Conservation (phyloP, 768 basidiomycete genomes). For the Hypholoma fasciculare region DNA sequence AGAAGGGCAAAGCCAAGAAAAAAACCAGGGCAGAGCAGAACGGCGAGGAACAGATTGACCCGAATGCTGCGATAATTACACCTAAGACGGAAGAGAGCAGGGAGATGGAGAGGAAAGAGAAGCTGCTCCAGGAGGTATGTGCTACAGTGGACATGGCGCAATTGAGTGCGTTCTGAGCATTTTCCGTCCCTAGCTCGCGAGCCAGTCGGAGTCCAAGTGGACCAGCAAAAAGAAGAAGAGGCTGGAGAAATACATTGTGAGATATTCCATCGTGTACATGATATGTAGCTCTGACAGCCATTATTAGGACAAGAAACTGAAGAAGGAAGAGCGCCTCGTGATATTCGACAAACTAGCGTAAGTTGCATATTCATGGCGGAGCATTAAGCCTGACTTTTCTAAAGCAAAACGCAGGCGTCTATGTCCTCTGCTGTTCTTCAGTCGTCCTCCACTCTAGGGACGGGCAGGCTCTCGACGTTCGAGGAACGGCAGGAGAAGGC, state of each 20-base stretch:
- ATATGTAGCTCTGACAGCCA: background rate
- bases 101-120: constrained; percentile 59
- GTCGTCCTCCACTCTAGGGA: constrained; percentile 83
- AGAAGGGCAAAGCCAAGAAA: constrained; percentile 55
- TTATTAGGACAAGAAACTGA: constrained; percentile 83
- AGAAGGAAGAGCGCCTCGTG: constrained; percentile 79
- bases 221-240: constrained; percentile 85
- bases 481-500: constrained; percentile 55
- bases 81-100: constrained; percentile 63
- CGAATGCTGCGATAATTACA: constrained; percentile 59
- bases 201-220: constrained; percentile 69
- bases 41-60: constrained; percentile 37
- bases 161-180: constrained; percentile 1
- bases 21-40: constrained; percentile 15
- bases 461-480: constrained; percentile 63
- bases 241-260: constrained; percentile 89
- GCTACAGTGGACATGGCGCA: background rate
- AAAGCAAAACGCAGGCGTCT: constrained; percentile 76
- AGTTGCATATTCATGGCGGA: constrained; percentile 24
- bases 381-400: constrained; percentile 23
- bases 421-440: constrained; percentile 62
- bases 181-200: constrained; percentile 34
- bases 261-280: constrained; percentile 20
- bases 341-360: constrained; percentile 85
- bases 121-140: constrained; percentile 59